Conservation (phyloP, 2,329 filamentous ascomycete species). For the Claviceps pusilla region DNA sequence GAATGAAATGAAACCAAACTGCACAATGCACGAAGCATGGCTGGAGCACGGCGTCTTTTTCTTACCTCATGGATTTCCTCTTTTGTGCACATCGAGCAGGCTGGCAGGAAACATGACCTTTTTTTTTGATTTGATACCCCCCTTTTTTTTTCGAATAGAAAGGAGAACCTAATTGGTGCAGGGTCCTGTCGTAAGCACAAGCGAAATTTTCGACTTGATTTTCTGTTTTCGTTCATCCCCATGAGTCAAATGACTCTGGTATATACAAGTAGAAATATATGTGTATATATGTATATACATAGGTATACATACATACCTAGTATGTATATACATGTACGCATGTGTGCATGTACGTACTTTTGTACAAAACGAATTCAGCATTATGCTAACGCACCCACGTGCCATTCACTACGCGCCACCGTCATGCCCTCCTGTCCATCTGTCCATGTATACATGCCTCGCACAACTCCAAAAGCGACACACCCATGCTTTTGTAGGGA, state of each 20-base stretch:
- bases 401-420: neutral
- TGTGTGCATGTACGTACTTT: neutral
- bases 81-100: too few species aligned
- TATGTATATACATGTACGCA: neutral
- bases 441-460: neutral
- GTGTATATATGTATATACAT: neutral
- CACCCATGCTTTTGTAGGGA: neutral
- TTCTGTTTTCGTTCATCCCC: neutral
- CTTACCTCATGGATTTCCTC: neutral
- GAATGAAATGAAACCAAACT: too few species aligned
- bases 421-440: neutral
- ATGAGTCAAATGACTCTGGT: neutral
- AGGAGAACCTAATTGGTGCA: neutral
- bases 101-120: too few species aligned
- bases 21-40: too few species aligned
- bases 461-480: neutral
- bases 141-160: neutral
- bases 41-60: neutral
- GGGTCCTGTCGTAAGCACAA: neutral
- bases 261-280: neutral
- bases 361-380: neutral
- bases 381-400: too few species aligned
- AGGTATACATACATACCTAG: neutral
- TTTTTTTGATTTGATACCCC: constrained; percentile 1
- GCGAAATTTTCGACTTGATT: neutral